Evolutionary conservation across 371 early-diverging fungal species (phyloP).

Genomic region (Coemansia sp.): DNA sequence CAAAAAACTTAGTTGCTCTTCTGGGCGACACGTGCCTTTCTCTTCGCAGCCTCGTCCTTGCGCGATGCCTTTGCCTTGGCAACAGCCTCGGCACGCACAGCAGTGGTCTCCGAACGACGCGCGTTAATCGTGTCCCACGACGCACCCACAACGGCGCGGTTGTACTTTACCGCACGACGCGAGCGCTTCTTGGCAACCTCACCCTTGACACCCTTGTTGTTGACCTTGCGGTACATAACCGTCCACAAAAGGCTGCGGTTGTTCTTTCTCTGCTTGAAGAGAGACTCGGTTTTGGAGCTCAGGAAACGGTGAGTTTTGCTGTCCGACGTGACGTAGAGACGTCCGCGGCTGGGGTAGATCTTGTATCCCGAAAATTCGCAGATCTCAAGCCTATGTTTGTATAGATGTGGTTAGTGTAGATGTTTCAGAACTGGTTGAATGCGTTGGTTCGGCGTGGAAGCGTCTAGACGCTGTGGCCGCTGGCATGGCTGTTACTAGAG

Average conservation of each 20-base stretch:
- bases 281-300: slow-evolving; percentile 92
- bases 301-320: slow-evolving; percentile 93
- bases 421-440: no score
- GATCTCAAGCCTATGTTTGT: slow-evolving; percentile 70
- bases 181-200: slow-evolving; percentile 95
- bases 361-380: slow-evolving; percentile 96
- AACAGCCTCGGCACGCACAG: slow-evolving; percentile 84
- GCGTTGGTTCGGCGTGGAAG: no score
- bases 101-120: slow-evolving; percentile 93
- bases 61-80: slow-evolving; percentile 85
- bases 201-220: slow-evolving; percentile 97
- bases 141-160: slow-evolving; percentile 94
- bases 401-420: not conserved
- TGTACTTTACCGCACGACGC: slow-evolving; percentile 91
- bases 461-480: no score
- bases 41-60: slow-evolving; percentile 76
- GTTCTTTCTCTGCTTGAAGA: slow-evolving; percentile 94
- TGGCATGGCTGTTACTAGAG: no score
- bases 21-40: slow-evolving; percentile 70
- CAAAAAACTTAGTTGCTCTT: slow-evolving; percentile 5
- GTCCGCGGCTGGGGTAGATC: slow-evolving; percentile 98
- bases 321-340: slow-evolving; percentile 88
- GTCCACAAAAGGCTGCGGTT: slow-evolving; percentile 98
- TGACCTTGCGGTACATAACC: slow-evolving; percentile 91
- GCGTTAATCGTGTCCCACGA: slow-evolving; percentile 93